Conservation (phyloP, 768 basidiomycete genomes). For the Serendipita vermifera region DNA sequence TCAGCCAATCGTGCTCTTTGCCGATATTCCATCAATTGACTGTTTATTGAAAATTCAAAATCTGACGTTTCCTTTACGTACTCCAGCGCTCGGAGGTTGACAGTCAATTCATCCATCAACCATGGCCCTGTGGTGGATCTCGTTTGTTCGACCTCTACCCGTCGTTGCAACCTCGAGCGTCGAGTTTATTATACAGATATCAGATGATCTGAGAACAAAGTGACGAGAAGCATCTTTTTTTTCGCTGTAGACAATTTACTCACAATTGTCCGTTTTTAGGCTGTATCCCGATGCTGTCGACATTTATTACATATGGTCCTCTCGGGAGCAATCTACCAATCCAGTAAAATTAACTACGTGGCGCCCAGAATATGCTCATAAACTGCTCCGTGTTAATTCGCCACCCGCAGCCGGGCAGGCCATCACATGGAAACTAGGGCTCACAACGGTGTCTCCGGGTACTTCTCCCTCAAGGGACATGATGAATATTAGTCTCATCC, state of each 20-base stretch:
- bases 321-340: slow-evolving; percentile 25
- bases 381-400: slow-evolving; percentile 52
- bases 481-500: slow-evolving; percentile 32
- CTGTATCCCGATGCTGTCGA: slow-evolving; percentile 45
- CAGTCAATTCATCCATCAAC: background rate
- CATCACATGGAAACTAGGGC: slow-evolving; percentile 51
- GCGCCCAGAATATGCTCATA: slow-evolving; percentile 56
- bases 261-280: slow-evolving; percentile 46
- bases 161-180: background rate
- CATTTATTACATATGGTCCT: slow-evolving; percentile 15
- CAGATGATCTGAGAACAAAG: slow-evolving; percentile 85
- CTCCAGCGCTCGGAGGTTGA: background rate
- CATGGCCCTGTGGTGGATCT: slow-evolving; percentile 5
- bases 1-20: too few species aligned
- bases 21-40: too few species aligned
- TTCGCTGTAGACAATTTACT: slow-evolving; percentile 27
- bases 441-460: slow-evolving; percentile 29
- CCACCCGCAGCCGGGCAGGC: slow-evolving; percentile 40
- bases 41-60: too few species aligned
- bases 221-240: slow-evolving; percentile 16
- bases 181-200: slow-evolving; percentile 40
- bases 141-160: background rate
- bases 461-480: slow-evolving; percentile 17
- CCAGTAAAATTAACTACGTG: slow-evolving; percentile 63
- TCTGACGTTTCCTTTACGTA: too few species aligned